Evolutionary conservation across 164 flowering plant genomes (phyloP).

Genomic region (Paratinospora sagittata): DNA sequence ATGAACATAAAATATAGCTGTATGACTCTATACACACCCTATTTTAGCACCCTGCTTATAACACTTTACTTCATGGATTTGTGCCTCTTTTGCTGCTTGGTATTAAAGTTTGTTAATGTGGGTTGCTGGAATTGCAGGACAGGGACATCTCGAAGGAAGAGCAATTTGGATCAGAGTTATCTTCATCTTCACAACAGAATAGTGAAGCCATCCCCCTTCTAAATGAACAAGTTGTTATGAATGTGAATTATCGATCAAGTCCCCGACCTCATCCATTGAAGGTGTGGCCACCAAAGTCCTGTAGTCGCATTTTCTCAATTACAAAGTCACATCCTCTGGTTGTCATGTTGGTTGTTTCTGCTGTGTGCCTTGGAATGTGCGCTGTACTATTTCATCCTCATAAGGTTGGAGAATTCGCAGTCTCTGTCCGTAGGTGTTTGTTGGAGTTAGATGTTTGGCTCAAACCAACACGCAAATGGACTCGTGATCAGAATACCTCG

Average conservation of each 20-base stretch:
- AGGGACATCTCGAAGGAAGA: conserved; percentile 20
- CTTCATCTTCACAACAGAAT: conserved; percentile 17
- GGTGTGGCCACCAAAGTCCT: conserved; percentile 28
- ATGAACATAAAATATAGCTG: background rate
- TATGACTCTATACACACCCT: background rate
- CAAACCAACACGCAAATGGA: conserved; percentile 7
- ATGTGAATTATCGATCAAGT: conserved; percentile 20
- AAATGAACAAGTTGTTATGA: conserved; percentile 33
- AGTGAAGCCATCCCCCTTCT: conserved; percentile 41
- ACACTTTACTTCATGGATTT: background rate
- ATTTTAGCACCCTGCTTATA: background rate
- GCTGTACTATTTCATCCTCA: conserved; percentile 57
- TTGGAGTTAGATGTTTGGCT: conserved; percentile 16
- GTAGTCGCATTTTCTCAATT: conserved; percentile 19
- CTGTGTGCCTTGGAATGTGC: conserved; percentile 37
- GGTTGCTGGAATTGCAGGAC: conserved; percentile 33
- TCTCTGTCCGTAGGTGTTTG: conserved; percentile 57
- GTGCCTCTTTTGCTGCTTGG: background rate
- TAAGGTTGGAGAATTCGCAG: conserved; percentile 45
- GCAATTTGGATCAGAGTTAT: conserved; percentile 7
- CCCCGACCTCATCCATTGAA: background rate
- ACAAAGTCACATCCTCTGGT: conserved; percentile 35
- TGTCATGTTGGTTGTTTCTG: conserved; percentile 32
- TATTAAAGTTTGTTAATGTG: background rate
- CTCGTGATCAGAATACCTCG: background rate